These are phyloP conservation scores for Pseudocercospora pini-densiflorae DNA, from an alignment of 2,329 filamentous ascomycete genomes.

Conservation along the genomic window DNA sequence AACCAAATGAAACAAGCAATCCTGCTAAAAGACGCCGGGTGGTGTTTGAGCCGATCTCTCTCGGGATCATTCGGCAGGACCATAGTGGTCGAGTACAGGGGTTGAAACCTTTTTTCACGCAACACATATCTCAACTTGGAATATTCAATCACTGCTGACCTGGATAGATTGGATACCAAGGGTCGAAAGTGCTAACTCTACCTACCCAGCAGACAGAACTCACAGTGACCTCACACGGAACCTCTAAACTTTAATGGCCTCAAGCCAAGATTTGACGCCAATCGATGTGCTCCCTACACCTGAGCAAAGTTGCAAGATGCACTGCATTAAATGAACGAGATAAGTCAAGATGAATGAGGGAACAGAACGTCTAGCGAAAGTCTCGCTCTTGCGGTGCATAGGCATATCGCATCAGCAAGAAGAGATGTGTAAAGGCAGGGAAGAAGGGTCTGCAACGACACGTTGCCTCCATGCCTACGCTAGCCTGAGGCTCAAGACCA, in stretches of 20 bases:
- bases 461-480: neutral
- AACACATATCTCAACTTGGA: neutral
- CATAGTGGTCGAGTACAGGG: no score
- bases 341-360: neutral
- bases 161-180: neutral
- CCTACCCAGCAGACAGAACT: neutral
- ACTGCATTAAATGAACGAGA: neutral
- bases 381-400: neutral
- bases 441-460: neutral
- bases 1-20: neutral
- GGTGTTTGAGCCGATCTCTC: no score
- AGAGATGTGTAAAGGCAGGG: neutral
- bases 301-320: neutral
- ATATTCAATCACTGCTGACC: neutral
- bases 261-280: neutral
- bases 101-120: neutral
- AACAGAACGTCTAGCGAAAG: neutral
- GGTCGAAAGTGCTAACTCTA: neutral
- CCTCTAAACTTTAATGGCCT: neutral
- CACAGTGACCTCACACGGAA: neutral
- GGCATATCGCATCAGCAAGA: neutral
- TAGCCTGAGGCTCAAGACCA: neutral
- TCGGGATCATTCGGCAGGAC: no score
- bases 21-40: no score
- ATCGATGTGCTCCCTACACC: neutral